These are phyloP conservation scores for Suhomyces bribrorum DNA, from an alignment of 1,139 yeast genomes.

Conservation along the genomic window DNA sequence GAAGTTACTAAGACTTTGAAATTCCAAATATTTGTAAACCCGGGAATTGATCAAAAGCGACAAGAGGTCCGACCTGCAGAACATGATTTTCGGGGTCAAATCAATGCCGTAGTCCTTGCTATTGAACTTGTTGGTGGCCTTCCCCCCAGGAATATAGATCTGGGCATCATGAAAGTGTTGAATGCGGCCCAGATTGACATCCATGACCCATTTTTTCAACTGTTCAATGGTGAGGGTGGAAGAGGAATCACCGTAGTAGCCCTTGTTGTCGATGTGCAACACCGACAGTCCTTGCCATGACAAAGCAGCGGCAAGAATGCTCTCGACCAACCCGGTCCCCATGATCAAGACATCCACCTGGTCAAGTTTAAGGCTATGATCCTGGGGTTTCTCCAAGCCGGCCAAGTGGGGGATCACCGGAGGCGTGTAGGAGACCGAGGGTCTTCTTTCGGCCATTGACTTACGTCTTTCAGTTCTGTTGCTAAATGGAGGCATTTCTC, in stretches of 20 bases:
- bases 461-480: conserved; percentile 53
- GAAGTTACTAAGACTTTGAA: conserved; percentile 83
- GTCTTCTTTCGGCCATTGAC: conserved; percentile 74
- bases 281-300: conserved; percentile 97
- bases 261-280: conserved; percentile 80
- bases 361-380: conserved; percentile 50
- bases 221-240: conserved; percentile 89
- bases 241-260: conserved; percentile 83
- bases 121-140: conserved; percentile 45
- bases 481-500: conserved; percentile 12
- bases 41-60: conserved; percentile 77
- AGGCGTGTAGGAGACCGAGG: conserved; percentile 53
- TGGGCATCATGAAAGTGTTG: conserved; percentile 60
- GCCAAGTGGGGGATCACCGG: conserved; percentile 77
- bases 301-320: conserved; percentile 87
- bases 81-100: conserved; percentile 82
- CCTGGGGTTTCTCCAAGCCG: conserved; percentile 69
- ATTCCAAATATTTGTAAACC: conserved; percentile 88
- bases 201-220: conserved; percentile 74
- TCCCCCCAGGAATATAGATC: conserved; percentile 67
- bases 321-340: conserved; percentile 91
- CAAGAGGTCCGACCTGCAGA: conserved; percentile 84
- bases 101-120: conserved; percentile 85
- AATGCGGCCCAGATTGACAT: conserved; percentile 54
- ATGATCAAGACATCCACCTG: conserved; percentile 83